Evolutionary conservation across 192 early-diverging fungal genomes (phyloP).

Genomic region (Backusella tuberculispora): DNA sequence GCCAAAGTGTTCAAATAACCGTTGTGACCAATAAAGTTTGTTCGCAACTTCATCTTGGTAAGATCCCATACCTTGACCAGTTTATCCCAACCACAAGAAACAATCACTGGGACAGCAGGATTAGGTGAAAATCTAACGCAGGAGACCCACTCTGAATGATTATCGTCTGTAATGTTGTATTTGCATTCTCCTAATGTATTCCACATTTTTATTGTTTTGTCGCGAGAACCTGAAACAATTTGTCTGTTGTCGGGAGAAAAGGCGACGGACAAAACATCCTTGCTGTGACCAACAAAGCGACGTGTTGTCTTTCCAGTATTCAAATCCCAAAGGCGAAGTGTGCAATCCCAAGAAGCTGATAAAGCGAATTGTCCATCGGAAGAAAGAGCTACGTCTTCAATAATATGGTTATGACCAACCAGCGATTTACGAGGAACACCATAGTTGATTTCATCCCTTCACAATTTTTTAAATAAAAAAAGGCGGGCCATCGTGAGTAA

Average conservation of each 20-base stretch:
- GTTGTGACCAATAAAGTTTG: constrained; percentile 97
- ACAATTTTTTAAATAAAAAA: constrained; percentile 10
- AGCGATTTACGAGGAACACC: constrained; percentile 87
- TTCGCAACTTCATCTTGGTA: constrained; percentile 95
- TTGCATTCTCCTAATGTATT: constrained; percentile 99
- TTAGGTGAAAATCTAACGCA: constrained; percentile 99
- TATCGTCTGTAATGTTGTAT: constrained; percentile 93
- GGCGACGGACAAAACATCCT: constrained; percentile 96
- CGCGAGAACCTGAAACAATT: constrained; percentile 96
- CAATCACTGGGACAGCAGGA: constrained; percentile 93
- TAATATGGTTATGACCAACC: constrained; percentile 98
- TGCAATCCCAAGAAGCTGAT: constrained; percentile 99
- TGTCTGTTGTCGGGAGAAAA: constrained; percentile 99
- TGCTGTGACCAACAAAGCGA: constrained; percentile 93
- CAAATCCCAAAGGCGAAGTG: constrained; percentile 98
- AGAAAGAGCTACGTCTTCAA: constrained; percentile 96
- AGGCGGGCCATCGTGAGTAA: constrained; percentile 25
- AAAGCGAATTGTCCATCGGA: constrained; percentile 98
- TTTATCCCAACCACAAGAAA: constrained; percentile 98
- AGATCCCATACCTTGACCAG: constrained; percentile 99
- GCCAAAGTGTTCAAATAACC: constrained; percentile 98
- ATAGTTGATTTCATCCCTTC: constrained; percentile 86
- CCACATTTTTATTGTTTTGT: constrained; percentile 99
- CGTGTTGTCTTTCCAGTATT: constrained; percentile 91
- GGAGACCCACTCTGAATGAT: constrained; percentile 97